These are phyloP conservation scores for Cladophialophora carrionii DNA, from an alignment of 2,329 filamentous ascomycete genomes.

Conservation along the genomic window DNA sequence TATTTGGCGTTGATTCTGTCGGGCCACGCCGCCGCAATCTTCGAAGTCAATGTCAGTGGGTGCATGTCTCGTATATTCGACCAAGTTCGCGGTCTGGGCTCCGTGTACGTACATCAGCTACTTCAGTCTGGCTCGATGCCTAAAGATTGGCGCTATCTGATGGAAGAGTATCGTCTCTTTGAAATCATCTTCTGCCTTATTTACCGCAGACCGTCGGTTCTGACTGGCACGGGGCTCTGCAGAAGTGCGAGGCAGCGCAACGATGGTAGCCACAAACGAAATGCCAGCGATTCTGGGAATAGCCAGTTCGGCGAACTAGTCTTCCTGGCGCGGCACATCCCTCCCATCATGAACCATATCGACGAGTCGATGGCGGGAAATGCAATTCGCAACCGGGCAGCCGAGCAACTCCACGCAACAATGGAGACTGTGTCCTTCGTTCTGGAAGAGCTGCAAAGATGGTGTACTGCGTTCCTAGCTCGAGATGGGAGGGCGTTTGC, in stretches of 20 bases:
- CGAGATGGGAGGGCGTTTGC: background rate
- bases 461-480: constrained; percentile 2
- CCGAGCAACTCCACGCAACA: background rate
- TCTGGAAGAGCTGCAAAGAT: background rate
- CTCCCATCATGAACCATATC: constrained; percentile 10
- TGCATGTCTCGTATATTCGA: background rate
- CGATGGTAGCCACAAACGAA: background rate
- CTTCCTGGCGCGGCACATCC: background rate
- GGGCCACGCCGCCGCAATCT: constrained; percentile 10
- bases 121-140: constrained; percentile 6
- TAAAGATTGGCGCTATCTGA: background rate
- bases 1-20: constrained; percentile 6
- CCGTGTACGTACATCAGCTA: constrained; percentile 5
- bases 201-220: constrained; percentile 8
- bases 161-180: constrained; percentile 15
- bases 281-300: background rate
- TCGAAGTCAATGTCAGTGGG: constrained; percentile 4
- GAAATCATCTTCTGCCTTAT: constrained; percentile 11
- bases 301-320: constrained; percentile 11
- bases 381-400: background rate
- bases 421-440: background rate
- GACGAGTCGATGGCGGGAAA: background rate
- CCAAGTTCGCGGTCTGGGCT: constrained; percentile 14
- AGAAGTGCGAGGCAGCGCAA: background rate
- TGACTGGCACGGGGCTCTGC: constrained; percentile 1